These are phyloP conservation scores for Yarrowia bubula DNA, from an alignment of 805 yeast species.

Conservation along the genomic window DNA sequence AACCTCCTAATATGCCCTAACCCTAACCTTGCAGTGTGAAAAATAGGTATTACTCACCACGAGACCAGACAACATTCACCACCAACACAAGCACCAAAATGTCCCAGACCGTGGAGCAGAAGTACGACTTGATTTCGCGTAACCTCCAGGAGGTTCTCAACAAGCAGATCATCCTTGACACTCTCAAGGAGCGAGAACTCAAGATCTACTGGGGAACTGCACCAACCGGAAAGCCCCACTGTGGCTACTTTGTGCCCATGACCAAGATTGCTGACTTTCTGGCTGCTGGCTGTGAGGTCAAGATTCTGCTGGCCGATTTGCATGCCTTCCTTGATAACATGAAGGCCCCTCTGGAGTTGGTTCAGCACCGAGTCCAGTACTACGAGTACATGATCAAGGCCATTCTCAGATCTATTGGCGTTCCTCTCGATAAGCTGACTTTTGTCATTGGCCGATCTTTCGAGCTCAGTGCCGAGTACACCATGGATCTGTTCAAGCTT, in stretches of 20 bases:
- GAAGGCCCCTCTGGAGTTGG: slow-evolving; percentile 96
- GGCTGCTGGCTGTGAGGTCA: slow-evolving; percentile 94
- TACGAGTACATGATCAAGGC: slow-evolving; percentile 83
- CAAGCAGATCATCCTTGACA: slow-evolving; percentile 79
- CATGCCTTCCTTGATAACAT: slow-evolving; percentile 97
- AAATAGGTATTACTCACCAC: slow-evolving; percentile 21
- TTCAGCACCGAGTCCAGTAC: slow-evolving; percentile 82
- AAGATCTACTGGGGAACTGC: slow-evolving; percentile 99
- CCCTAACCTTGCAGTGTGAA: slow-evolving; percentile 1
- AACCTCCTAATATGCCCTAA: background rate
- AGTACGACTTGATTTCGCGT: slow-evolving; percentile 70
- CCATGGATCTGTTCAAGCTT: slow-evolving; percentile 84
- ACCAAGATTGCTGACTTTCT: slow-evolving; percentile 91
- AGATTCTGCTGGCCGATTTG: slow-evolving; percentile 86
- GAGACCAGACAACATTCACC: slow-evolving; percentile 1
- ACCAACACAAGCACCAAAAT: slow-evolving; percentile 9
- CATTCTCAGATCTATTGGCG: slow-evolving; percentile 79
- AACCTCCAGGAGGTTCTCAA: slow-evolving; percentile 90
- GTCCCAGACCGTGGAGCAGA: slow-evolving; percentile 32
- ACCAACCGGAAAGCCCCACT: slow-evolving; percentile 97
- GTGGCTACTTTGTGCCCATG: slow-evolving; percentile 99
- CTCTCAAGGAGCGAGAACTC: slow-evolving; percentile 74
- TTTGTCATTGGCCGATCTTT: slow-evolving; percentile 89
- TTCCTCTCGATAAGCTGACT: slow-evolving; percentile 82
- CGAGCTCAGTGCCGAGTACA: slow-evolving; percentile 73